Conservation (phyloP, 2,329 filamentous ascomycete species). For the Huntiella savannae region DNA sequence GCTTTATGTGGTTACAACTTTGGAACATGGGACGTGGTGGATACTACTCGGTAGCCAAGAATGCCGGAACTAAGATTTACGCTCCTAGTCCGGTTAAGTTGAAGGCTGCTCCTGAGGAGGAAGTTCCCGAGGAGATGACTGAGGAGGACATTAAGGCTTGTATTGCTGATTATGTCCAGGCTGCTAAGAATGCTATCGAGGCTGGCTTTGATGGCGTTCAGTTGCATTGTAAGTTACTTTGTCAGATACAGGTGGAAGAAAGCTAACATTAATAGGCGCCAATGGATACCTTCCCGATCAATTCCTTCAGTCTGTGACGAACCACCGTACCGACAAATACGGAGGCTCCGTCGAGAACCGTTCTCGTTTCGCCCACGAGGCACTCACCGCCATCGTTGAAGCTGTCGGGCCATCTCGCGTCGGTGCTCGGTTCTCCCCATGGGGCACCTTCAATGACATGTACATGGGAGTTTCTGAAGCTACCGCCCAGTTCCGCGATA, state of each 20-base stretch:
- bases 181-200: conserved; percentile 35
- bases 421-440: conserved; percentile 38
- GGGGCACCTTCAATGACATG: conserved; percentile 38
- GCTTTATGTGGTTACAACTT: conserved; percentile 43
- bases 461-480: conserved; percentile 32
- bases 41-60: conserved; percentile 22
- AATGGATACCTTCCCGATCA: conserved; percentile 47
- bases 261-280: conserved; percentile 18
- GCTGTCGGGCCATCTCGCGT: conserved; percentile 30
- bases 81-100: conserved; percentile 15
- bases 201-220: conserved; percentile 56
- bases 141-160: conserved; percentile 44
- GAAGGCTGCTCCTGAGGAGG: conserved; percentile 24
- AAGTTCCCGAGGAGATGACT: conserved; percentile 44
- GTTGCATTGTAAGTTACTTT: conserved; percentile 17
- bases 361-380: conserved; percentile 29
- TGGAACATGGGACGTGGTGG: conserved; percentile 43
- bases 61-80: conserved; percentile 5
- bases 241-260: neutral
- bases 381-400: conserved; percentile 23
- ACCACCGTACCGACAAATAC: conserved; percentile 33
- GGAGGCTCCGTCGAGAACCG: conserved; percentile 36
- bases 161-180: conserved; percentile 39
- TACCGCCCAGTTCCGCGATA: conserved; percentile 35
- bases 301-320: conserved; percentile 34